phyloP scores from a whole-genome alignment of 495 filamentous ascomycete species.

The Podospora anserina region DNA sequence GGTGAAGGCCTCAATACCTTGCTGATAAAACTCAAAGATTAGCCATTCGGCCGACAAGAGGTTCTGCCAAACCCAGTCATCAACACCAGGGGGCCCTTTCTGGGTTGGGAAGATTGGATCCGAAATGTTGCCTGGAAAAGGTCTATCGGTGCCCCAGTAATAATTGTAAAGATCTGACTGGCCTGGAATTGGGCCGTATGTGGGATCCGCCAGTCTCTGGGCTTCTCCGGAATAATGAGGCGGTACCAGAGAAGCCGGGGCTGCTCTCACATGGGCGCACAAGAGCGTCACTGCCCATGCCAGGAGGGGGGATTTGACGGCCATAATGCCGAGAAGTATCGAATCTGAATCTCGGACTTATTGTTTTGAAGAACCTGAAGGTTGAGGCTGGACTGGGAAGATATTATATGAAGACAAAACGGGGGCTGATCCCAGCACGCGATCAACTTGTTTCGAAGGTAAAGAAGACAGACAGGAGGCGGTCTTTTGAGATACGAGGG shows the following conservation, averaged over 20 bases:
- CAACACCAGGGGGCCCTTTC: conserved; percentile 36
- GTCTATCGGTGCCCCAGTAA: conserved; percentile 41
- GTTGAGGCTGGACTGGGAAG: background rate
- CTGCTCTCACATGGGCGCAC: background rate
- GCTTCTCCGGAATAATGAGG: conserved; percentile 23
- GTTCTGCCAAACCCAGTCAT: conserved; percentile 54
- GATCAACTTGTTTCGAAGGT: no score
- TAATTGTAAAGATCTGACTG: conserved; percentile 41
- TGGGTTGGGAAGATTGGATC: conserved; percentile 43
- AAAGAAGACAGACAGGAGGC: background rate
- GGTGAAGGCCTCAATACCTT: conserved; percentile 48
- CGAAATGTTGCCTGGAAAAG: conserved; percentile 47
- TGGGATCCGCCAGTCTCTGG: conserved; percentile 40
- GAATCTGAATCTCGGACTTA: background rate
- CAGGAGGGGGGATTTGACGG: background rate
- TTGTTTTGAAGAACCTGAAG: background rate
- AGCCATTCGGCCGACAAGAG: conserved; percentile 53
- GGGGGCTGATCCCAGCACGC: background rate
- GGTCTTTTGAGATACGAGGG: background rate
- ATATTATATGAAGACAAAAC: background rate
- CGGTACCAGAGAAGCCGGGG: background rate
- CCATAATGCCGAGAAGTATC: background rate
- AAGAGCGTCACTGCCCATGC: background rate
- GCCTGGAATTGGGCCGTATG: conserved; percentile 43
- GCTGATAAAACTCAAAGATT: conserved; percentile 55